Evolutionary conservation across 2,329 filamentous ascomycete species (phyloP), one percentile per base, ranked within the genome.

Genomic region (Tricladium varicosporioides): DNA sequence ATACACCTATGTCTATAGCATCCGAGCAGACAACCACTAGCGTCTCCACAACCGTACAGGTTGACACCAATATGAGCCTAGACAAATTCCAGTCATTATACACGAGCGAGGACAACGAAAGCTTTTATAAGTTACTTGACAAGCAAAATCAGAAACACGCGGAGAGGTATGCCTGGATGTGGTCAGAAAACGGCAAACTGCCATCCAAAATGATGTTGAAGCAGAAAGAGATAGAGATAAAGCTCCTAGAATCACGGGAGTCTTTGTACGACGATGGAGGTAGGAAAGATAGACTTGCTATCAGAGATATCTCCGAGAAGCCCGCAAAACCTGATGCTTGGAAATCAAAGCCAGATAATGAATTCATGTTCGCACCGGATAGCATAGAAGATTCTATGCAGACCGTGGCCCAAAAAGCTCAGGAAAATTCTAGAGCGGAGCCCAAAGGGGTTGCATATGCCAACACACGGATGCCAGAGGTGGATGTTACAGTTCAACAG

Each of bases 21-120:
- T 79, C 75, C 2, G 70, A 71, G 31, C 45, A 63, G 36, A 72
- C 70, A 18, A 73, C 74, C 40, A 70, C 73, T 9, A 70, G 68
- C 5, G 66, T 69, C 18, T 67, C 70, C 14, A 69, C 71, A 15
- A 71, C 74, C 51, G 76, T 74, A 53, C 75, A 76, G 57, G 73
- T 79, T 32, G 87, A 96, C 70, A 85, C 87, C 44, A 87, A 87
- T 65, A 85, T 97, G 78, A 92, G 88, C 58, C 80, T 99, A 1
- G 85, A 87, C 53, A 84, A 87, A 1, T 99, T 97, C 67, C 94
- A 99, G 70, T 82, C 89, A 2, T 93, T 90, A 64, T 97, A 97
- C 74, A 99, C 93, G 1, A 96, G 91, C 68, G 94, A 99, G 73
- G 94, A 99, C 71, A 97, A 97, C 69, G 94, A 97, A 70, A 95